A percentile compares a stretch with the other conserved stretches of the same genome.
These are phyloP conservation scores for Termitomyces sp. DNA, from an alignment of 768 basidiomycete species.

Conservation along the genomic window DNA sequence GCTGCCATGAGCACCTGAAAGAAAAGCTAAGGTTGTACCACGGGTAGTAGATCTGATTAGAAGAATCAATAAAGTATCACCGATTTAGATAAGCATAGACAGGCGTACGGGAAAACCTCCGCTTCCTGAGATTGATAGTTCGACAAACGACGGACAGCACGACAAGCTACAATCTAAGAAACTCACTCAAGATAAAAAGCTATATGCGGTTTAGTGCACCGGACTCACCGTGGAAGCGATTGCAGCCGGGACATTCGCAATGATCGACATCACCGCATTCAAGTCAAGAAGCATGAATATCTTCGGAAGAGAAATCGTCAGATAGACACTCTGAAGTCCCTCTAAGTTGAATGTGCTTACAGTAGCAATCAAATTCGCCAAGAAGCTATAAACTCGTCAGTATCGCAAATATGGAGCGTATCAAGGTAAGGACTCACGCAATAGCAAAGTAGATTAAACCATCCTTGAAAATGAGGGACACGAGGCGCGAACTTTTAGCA, in stretches of 20 bases:
- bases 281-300: slow-evolving; percentile 63
- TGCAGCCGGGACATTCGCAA: slow-evolving; percentile 68
- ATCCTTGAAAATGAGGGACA: slow-evolving; percentile 64
- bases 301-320: slow-evolving; percentile 14
- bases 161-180: slow-evolving; percentile 53
- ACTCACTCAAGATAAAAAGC: slow-evolving; percentile 3
- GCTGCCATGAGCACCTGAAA: slow-evolving; percentile 28
- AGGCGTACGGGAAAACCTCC: slow-evolving; percentile 50
- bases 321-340: neutral
- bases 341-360: slow-evolving; percentile 30
- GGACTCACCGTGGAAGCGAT: slow-evolving; percentile 56
- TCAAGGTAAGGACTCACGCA: slow-evolving; percentile 39
- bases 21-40: slow-evolving; percentile 58
- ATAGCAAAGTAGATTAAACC: slow-evolving; percentile 69
- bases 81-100: neutral
- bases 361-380: slow-evolving; percentile 63
- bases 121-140: slow-evolving; percentile 46
- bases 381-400: slow-evolving; percentile 38
- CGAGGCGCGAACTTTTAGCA: slow-evolving; percentile 47
- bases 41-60: slow-evolving; percentile 30
- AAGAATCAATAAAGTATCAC: neutral
- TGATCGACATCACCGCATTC: slow-evolving; percentile 69
- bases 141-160: slow-evolving; percentile 58
- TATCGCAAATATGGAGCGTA: neutral
- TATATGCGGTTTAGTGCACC: neutral